Conservation (phyloP, 176 grass and related monocot species). For the Cymbopogon citratus region DNA sequence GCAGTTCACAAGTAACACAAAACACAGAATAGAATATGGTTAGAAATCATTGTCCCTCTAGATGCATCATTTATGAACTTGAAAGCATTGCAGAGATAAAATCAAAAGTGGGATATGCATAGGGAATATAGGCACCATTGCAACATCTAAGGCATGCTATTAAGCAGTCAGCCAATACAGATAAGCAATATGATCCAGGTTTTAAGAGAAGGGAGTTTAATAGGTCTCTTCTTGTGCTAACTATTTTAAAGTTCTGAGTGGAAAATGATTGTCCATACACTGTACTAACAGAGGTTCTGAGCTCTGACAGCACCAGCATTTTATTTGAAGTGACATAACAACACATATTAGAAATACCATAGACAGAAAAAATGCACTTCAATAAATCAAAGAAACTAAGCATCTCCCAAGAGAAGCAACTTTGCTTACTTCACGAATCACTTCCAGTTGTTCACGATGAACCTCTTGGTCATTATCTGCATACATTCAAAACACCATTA, state of each 20-base stretch:
- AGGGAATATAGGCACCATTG: not conserved
- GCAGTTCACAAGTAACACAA: slow-evolving; percentile 9
- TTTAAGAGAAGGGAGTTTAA: not conserved
- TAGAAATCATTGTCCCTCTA: not conserved
- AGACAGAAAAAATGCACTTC: not conserved
- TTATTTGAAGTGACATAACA: slow-evolving; percentile 15
- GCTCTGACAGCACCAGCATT: not conserved
- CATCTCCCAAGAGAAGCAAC: slow-evolving; percentile 22
- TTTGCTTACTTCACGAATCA: slow-evolving; percentile 24
- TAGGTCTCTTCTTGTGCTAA: not conserved
- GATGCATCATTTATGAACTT: slow-evolving; percentile 15
- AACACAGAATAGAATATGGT: slow-evolving; percentile 7
- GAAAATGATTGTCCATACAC: not conserved
- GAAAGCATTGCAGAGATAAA: not conserved
- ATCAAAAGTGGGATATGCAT: not conserved
- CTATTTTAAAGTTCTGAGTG: not conserved
- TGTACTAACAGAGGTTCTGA: not conserved
- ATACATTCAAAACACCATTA: slow-evolving; percentile 22
- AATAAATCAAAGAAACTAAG: not conserved
- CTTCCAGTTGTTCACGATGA: slow-evolving; percentile 4
- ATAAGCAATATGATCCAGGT: not conserved
- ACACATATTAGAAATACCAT: not conserved
- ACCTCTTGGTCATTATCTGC: slow-evolving; percentile 26
- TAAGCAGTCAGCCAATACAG: not conserved
- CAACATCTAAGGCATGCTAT: not conserved